These are phyloP conservation scores for Plectosphaerella plurivora DNA, from an alignment of 2,329 filamentous ascomycete genomes.

Conservation along the genomic window DNA sequence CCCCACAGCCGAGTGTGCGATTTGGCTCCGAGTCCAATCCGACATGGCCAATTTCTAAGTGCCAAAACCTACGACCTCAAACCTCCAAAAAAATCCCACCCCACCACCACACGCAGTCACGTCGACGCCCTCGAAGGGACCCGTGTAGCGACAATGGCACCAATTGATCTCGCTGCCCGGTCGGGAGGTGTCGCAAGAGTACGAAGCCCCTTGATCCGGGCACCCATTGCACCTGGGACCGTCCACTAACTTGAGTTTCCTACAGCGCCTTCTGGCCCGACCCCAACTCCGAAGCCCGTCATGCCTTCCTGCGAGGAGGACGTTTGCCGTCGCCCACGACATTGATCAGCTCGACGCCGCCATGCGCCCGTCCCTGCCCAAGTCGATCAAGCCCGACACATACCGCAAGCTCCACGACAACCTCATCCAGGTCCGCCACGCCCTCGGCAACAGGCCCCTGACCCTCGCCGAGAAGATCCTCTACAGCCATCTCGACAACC, in stretches of 20 bases:
- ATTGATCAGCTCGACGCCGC: constrained; percentile 23
- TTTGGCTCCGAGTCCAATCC: constrained; percentile 8
- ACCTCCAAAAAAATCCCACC: neutral
- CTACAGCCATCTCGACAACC: constrained; percentile 88
- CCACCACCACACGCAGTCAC: constrained; percentile 7
- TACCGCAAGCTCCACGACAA: constrained; percentile 79
- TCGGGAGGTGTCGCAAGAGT: constrained; percentile 45
- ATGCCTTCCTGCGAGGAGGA: constrained; percentile 10
- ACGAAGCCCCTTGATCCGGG: constrained; percentile 5
- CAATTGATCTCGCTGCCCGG: constrained; percentile 45
- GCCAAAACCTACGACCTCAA: neutral
- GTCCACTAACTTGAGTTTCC: neutral
- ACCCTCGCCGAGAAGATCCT: constrained; percentile 97
- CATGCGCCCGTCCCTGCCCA: constrained; percentile 19
- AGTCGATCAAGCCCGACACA: constrained; percentile 54
- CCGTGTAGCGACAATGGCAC: constrained; percentile 34
- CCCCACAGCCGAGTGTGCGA: too few species aligned
- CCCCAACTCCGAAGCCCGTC: constrained; percentile 8
- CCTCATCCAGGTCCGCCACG: constrained; percentile 68
- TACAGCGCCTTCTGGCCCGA: constrained; percentile 30
- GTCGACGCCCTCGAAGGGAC: constrained; percentile 5
- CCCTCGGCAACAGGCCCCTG: constrained; percentile 64
- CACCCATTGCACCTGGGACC: neutral
- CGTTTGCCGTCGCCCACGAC: constrained; percentile 13
- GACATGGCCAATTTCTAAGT: constrained; percentile 15